These are phyloP conservation scores for Trichoderma guizhouense DNA, from an alignment of 2,329 filamentous ascomycete species.

Conservation along the genomic window DNA sequence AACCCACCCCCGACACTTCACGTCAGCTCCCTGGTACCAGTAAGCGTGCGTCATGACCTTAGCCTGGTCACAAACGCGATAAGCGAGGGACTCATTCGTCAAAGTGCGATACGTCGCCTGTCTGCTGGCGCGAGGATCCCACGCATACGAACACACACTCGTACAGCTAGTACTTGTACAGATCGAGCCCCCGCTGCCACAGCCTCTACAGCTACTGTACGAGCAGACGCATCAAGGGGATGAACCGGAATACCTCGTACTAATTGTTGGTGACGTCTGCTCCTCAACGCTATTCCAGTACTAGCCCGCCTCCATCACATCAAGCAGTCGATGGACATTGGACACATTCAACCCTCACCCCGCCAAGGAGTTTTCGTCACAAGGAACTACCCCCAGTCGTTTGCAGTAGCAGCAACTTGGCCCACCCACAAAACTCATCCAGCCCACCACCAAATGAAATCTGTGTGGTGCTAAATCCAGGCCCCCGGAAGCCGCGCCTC, in stretches of 20 bases:
- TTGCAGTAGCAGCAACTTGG: constrained; percentile 8
- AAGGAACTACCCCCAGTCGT: constrained; percentile 13
- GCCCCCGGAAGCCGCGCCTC: constrained; percentile 2
- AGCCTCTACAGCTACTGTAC: background rate
- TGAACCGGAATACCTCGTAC: background rate
- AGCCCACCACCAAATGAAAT: constrained; percentile 16
- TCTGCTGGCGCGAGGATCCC: background rate
- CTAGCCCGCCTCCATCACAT: constrained; percentile 11
- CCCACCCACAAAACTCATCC: constrained; percentile 16
- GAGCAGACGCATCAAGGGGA: background rate
- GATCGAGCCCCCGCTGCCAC: background rate
- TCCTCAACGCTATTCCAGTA: background rate
- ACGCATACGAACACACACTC: background rate
- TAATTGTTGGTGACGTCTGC: constrained; percentile 5
- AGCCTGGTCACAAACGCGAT: constrained; percentile 19
- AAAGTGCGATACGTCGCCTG: background rate
- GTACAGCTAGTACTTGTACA: background rate
- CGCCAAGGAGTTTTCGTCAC: constrained; percentile 14
- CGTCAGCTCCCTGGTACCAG: constrained; percentile 1
- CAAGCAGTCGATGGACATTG: constrained; percentile 1
- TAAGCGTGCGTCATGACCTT: constrained; percentile 8
- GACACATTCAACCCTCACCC: constrained; percentile 11
- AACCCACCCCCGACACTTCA: background rate
- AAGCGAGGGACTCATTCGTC: constrained; percentile 18
- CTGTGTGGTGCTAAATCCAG: constrained; percentile 12